Evolutionary conservation across 2,329 filamentous ascomycete species (phyloP).

Genomic region (Coniochaeta sp.): DNA sequence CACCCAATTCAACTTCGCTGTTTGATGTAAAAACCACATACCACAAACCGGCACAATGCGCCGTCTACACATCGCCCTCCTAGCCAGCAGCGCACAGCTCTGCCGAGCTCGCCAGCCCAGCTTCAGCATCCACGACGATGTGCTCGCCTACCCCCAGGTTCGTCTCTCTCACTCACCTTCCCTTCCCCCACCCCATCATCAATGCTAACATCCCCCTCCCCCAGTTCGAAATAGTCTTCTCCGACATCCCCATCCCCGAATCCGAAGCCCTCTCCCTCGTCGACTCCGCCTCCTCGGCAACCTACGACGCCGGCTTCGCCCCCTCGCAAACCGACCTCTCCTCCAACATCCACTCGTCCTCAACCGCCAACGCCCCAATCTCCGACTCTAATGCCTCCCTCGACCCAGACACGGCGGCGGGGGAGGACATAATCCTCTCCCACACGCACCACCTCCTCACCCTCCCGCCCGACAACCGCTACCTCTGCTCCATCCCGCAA

Average conservation of each 20-base stretch:
- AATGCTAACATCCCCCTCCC: not conserved
- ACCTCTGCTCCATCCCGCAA: constrained; percentile 78
- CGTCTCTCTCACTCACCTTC: constrained; percentile 14
- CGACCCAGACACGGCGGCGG: no score
- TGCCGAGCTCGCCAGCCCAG: constrained; percentile 41
- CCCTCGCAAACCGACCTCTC: constrained; percentile 32
- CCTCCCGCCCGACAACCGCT: constrained; percentile 60
- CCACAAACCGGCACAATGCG: constrained; percentile 39
- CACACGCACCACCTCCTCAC: constrained; percentile 68
- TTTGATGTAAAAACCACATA: constrained; percentile 24
- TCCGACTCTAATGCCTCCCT: constrained; percentile 22
- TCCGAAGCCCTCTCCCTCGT: constrained; percentile 60
- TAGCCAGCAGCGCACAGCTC: constrained; percentile 38
- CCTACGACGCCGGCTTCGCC: constrained; percentile 33
- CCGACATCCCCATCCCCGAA: constrained; percentile 65
- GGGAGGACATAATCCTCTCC: no score
- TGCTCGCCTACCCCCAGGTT: constrained; percentile 83
- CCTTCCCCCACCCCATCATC: not conserved
- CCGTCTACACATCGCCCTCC: constrained; percentile 36
- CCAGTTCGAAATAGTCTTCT: constrained; percentile 76
- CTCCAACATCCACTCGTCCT: constrained; percentile 26
- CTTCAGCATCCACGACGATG: constrained; percentile 84
- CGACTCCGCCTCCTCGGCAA: constrained; percentile 28
- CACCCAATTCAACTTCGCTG: not conserved
- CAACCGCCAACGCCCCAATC: constrained; percentile 15